Conservation (phyloP, 495 filamentous ascomycete species). For the Alectoria sarmentosa region DNA sequence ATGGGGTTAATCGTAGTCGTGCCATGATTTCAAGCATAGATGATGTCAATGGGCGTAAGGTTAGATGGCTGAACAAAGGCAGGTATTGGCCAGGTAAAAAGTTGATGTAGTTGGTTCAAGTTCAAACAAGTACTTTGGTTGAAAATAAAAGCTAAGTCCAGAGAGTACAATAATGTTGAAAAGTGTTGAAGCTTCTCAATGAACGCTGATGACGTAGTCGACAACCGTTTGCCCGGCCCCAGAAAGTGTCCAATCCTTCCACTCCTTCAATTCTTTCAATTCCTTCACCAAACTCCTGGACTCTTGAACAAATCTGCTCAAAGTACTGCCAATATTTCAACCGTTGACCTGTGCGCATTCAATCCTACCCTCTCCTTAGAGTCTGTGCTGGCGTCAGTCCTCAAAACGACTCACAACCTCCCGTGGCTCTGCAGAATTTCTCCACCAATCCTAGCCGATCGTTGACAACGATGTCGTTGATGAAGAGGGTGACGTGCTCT, state of each 20-base stretch:
- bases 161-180: neutral
- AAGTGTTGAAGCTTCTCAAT: neutral
- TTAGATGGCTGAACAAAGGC: neutral
- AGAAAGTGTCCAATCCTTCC: neutral
- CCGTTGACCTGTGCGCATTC: neutral
- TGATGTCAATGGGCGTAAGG: neutral
- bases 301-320: too few relatives aligned
- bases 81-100: neutral
- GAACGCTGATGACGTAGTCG: slow-evolving; percentile 1
- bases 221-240: neutral
- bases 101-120: neutral
- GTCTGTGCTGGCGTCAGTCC: neutral
- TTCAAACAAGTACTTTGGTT: neutral
- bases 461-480: neutral
- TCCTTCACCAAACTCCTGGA: neutral
- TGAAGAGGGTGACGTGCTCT: neutral
- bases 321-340: neutral
- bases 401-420: neutral
- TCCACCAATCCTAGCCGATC: neutral
- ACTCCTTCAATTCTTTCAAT: too few relatives aligned
- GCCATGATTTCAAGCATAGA: slow-evolving; percentile 2
- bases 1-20: slow-evolving; percentile 6
- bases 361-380: neutral
- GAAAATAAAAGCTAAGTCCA: neutral
- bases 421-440: neutral